Base-by-base conservation (phyloP, 2,329 filamentous ascomycete species). In the Microdochium trichocladiopsis region DNA sequence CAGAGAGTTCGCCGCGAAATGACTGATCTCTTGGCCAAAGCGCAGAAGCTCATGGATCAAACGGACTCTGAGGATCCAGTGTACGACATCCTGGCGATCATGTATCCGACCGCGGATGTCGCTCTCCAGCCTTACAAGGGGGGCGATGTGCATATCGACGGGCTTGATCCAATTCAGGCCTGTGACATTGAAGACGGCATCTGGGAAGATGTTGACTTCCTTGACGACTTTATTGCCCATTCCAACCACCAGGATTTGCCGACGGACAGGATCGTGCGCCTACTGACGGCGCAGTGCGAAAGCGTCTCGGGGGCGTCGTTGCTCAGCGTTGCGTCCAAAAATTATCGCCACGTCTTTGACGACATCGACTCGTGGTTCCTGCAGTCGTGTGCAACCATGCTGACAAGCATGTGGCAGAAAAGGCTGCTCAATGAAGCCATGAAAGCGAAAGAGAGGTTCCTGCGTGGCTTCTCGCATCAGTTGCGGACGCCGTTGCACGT, bases 161-260 rank as follows among this genome's bases (percentile, higher is more conserved):
- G 63, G 0, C 62, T 62, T 2, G 58, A 55, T 0, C 56, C 60
- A 0, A 60, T 74, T 16, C 43, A 55, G 0, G 54, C 62, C 5
- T 52, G 56, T 0, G 64, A 69, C 0, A 48, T 73, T 0, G 63
- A 69, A 21, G 61, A 71, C 4, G 70, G 71, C 0, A 45, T 76
- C 0, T 76, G 73, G 73, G 73, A 76, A 57, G 72, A 76, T 25
- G 60, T 60, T 4, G 65, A 65, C 6, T 62, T 66, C 11, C 66
- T 75, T 9, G 69, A 75, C 11, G 56, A 69, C 2, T 55, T 71
- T 12, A 71, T 76, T 14, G 48, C 58, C 0, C 60, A 63, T 1
- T 59, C 61, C 0, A 75, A 74, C 21, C 64, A 72, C 51, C 36
- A 51, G 1, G 58, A 65, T 1, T 56, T 60, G 1, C 63, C 69